Conservation (phyloP, 768 basidiomycete species). For the Hericium rajendrae region DNA sequence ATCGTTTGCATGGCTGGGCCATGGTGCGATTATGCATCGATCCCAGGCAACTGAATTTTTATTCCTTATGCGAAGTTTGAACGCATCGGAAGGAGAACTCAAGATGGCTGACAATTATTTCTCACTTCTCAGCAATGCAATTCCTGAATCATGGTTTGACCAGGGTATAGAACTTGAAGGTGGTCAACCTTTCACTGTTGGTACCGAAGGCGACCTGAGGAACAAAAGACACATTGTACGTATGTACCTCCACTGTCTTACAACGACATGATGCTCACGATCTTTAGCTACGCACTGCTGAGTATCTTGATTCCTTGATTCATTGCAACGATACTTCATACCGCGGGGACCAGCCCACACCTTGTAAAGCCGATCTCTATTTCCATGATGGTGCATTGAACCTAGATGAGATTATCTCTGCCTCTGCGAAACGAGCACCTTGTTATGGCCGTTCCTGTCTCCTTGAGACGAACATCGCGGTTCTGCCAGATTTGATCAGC, state of each 20-base stretch:
- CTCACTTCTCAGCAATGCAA: conserved; percentile 42
- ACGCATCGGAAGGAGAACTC: conserved; percentile 38
- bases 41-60: conserved; percentile 38
- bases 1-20: conserved; percentile 57
- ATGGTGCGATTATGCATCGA: conserved; percentile 46
- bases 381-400: no score
- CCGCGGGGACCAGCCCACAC: neutral
- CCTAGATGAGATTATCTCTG: neutral
- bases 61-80: conserved; percentile 32
- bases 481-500: conserved; percentile 27
- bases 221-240: conserved; percentile 45
- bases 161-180: conserved; percentile 52
- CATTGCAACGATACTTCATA: conserved; percentile 7
- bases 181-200: conserved; percentile 53
- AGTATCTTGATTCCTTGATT: conserved; percentile 20
- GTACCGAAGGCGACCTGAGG: conserved; percentile 44
- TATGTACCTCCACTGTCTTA: conserved; percentile 22
- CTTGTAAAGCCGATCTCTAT: no score
- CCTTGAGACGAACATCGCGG: conserved; percentile 41
- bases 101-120: conserved; percentile 70
- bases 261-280: neutral
- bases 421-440: conserved; percentile 22
- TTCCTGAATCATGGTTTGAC: conserved; percentile 57
- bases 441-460: conserved; percentile 37
- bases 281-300: conserved; percentile 35